Evolutionary conservation across 2,329 filamentous ascomycete species (phyloP), one percentile per base, ranked within the genome.

Genomic region (Sphaerulina musiva): DNA sequence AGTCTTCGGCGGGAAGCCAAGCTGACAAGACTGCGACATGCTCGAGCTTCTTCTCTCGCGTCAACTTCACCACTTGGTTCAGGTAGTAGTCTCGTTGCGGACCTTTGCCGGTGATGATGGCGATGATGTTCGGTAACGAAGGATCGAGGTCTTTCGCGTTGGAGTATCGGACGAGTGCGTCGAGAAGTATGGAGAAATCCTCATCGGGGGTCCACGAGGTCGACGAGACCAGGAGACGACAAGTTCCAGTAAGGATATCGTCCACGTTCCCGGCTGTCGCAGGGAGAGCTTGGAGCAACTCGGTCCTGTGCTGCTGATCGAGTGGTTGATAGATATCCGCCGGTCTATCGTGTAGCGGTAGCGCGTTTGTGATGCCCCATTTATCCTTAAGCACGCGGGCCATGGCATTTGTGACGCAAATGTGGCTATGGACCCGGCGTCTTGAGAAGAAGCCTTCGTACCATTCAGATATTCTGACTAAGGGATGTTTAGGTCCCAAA

Each of bases 191-290:
- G 1, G 84, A 85, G 69, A 98, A 97, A 70, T 98, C 92, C 70
- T 98, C 93, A 66, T 98, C 93, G 0, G 90, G 82, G 0, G 93
- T 98, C 93, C 93, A 98, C 9, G 91, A 96, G 0, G 93, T 98
- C 54, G 90, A 93, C 73, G 89, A 95, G 38, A 97, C 88, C 6
- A 98, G 73, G 2, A 98, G 78, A 31, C 80, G 83, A 51, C 81
- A 80, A 7, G 74, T 74, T 1, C 64, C 62, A 8, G 51, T 40
- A 14, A 63, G 52, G 12, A 70, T 58, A 48, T 80, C 75, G 6
- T 79, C 68, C 0, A 82, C 82, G 46, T 85, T 73, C 8, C 78
- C 70, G 9, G 76, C 73, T 0, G 87, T 87, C 63, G 86, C 83
- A 1, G 83, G 76, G 6, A 95, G 74, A 2, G 77, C 76, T 7